A percentile compares a stretch with the other conserved stretches of the same genome.
Evolutionary conservation across 2,329 filamentous ascomycete genomes (phyloP).

Genomic region (Elsinoe fawcettii): DNA sequence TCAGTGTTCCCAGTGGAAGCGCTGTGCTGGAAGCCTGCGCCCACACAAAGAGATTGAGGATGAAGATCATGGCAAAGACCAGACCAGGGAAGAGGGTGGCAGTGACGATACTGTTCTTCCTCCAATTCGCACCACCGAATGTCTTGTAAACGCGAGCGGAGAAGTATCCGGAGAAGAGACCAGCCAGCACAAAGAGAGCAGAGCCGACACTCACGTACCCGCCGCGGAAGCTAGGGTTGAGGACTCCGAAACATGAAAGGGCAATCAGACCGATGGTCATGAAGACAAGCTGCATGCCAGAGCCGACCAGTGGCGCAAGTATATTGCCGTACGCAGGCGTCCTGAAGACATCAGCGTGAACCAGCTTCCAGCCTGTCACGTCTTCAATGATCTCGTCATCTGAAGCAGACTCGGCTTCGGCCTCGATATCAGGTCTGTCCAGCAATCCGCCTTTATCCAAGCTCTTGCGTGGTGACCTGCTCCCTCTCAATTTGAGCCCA

Average conservation of each 20-base stretch:
- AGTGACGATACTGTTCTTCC: slow-evolving; percentile 65
- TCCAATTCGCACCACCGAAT: slow-evolving; percentile 67
- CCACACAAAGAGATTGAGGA: slow-evolving; percentile 85
- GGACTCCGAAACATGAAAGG: slow-evolving; percentile 61
- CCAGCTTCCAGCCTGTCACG: slow-evolving; percentile 76
- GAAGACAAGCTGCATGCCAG: slow-evolving; percentile 78
- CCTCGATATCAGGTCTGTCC: slow-evolving; percentile 50
- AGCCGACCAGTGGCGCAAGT: slow-evolving; percentile 73
- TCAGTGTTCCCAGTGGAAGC: slow-evolving; percentile 70
- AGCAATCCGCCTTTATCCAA: slow-evolving; percentile 55
- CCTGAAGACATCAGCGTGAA: slow-evolving; percentile 83
- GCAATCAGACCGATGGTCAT: slow-evolving; percentile 61
- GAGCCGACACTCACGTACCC: slow-evolving; percentile 80
- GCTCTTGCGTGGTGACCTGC: slow-evolving; percentile 35
- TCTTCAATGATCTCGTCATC: slow-evolving; percentile 72
- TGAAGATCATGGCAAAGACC: slow-evolving; percentile 64
- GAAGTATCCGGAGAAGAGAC: slow-evolving; percentile 80
- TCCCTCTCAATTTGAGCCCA: slow-evolving; percentile 44
- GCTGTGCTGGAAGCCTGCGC: slow-evolving; percentile 81
- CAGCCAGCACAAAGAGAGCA: slow-evolving; percentile 75
- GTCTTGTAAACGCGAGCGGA: slow-evolving; percentile 76
- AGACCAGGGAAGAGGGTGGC: slow-evolving; percentile 72
- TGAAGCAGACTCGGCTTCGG: slow-evolving; percentile 44
- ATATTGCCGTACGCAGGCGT: slow-evolving; percentile 62
- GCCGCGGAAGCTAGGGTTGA: slow-evolving; percentile 84